phyloP scores from a whole-genome alignment of 1,139 yeast species.

The Geotrichum restrictum region DNA sequence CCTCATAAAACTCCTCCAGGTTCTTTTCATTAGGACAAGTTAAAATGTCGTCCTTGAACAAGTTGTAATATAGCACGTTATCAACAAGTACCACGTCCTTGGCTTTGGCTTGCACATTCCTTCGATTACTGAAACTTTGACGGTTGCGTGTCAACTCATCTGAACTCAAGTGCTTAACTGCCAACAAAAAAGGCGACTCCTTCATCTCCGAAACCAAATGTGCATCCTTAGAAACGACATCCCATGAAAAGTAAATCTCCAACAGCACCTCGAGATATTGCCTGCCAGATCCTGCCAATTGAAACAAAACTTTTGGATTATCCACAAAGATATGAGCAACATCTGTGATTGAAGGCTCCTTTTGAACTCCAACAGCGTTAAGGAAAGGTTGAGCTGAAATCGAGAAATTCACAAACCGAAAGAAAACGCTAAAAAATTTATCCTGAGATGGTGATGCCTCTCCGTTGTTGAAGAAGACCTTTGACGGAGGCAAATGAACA shows the following conservation, averaged over 20 bases:
- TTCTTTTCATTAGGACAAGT: conserved; percentile 39
- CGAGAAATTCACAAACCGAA: conserved; percentile 32
- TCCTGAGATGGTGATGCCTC: conserved; percentile 22
- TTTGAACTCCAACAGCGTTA: conserved; percentile 37
- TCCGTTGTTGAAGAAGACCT: conserved; percentile 27
- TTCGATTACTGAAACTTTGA: conserved; percentile 8
- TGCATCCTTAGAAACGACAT: conserved; percentile 24
- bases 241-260: conserved; percentile 33
- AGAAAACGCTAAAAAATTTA: conserved; percentile 31
- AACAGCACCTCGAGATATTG: conserved; percentile 33
- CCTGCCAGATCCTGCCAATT: conserved; percentile 28
- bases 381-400: conserved; percentile 35
- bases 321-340: conserved; percentile 33
- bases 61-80: conserved; percentile 39
- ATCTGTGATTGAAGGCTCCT: conserved; percentile 37
- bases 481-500: conserved; percentile 26
- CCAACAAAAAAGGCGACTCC: conserved; percentile 35
- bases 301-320: conserved; percentile 34
- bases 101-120: conserved; percentile 30
- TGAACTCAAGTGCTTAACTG: conserved; percentile 24
- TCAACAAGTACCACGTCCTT: conserved; percentile 39
- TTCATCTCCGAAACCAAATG: conserved; percentile 33
- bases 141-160: conserved; percentile 7
- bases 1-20: conserved; percentile 36
- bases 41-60: conserved; percentile 36